Percentiles rank a stretch among this genome's conserved stretches.
Evolutionary conservation across 129 eudicot genomes (phyloP).

Genomic region (carrot (Daucus carota)): DNA sequence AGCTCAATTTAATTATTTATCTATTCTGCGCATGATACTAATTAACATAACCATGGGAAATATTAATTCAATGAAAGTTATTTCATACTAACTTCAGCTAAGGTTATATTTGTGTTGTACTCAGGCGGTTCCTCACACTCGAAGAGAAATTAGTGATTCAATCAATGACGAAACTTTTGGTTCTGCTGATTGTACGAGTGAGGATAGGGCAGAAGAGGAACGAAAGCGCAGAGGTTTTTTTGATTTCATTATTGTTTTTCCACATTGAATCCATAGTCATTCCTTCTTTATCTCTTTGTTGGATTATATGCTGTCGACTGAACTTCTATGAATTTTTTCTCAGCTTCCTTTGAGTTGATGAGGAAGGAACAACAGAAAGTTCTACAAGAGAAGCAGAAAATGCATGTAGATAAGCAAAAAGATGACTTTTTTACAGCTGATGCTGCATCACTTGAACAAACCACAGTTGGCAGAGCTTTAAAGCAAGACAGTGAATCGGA

Average conservation of each 20-base stretch:
- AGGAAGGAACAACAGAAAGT: conserved; percentile 91
- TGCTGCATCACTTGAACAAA: conserved; percentile 31
- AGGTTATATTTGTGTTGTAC: conserved; percentile 11
- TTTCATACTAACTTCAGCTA: not conserved
- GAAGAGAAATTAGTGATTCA: conserved; percentile 63
- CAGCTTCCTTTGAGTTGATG: conserved; percentile 90
- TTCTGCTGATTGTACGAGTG: conserved; percentile 58
- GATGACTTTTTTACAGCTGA: conserved; percentile 34
- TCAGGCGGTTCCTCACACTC: conserved; percentile 67
- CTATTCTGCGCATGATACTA: not conserved
- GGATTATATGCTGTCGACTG: conserved; percentile 9
- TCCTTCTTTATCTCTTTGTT: not conserved
- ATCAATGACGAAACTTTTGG: conserved; percentile 96
- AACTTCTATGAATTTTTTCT: conserved; percentile 11
- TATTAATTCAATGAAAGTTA: conserved; percentile 3
- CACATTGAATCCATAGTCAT: not conserved
- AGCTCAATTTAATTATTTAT: not conserved
- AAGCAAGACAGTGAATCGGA: conserved; percentile 28
- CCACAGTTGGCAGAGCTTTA: conserved; percentile 36
- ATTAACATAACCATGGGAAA: not conserved
- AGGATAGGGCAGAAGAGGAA: conserved; percentile 95
- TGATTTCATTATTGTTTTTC: not conserved
- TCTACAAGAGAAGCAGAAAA: conserved; percentile 83
- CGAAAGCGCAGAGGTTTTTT: conserved; percentile 76
- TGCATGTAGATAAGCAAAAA: conserved; percentile 37